phyloP scores from a whole-genome alignment of 192 early-diverging fungal genomes.

The Phycomyces nitens region DNA sequence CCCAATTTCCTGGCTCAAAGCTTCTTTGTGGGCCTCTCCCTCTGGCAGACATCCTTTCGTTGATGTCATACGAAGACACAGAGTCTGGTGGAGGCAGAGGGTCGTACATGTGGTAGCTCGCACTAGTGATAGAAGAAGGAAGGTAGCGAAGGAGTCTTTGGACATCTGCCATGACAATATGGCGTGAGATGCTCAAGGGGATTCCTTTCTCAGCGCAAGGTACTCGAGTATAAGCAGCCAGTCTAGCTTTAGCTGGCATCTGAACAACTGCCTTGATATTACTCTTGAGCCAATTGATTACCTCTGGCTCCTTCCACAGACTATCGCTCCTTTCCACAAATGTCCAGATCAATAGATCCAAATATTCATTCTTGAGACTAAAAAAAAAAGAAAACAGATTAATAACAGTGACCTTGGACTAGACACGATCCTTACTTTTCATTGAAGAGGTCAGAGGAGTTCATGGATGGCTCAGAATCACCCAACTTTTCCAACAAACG shows the following conservation, averaged over 20 bases:
- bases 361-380: slow-evolving; percentile 32
- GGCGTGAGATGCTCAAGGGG: slow-evolving; percentile 27
- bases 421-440: slow-evolving; percentile 19
- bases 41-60: slow-evolving; percentile 16
- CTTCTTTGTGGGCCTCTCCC: slow-evolving; percentile 31
- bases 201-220: slow-evolving; percentile 6
- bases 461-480: slow-evolving; percentile 43
- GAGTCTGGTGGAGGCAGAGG: slow-evolving; percentile 61
- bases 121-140: slow-evolving; percentile 42
- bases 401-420: too few relatives aligned
- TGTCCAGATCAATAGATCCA: slow-evolving; percentile 64
- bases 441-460: background rate
- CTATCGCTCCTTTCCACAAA: slow-evolving; percentile 72
- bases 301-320: slow-evolving; percentile 84
- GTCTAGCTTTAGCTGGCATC: background rate
- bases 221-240: background rate
- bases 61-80: slow-evolving; percentile 31
- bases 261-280: background rate
- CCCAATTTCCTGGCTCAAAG: slow-evolving; percentile 27
- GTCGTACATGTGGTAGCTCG: slow-evolving; percentile 58
- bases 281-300: slow-evolving; percentile 44
- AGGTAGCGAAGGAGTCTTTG: slow-evolving; percentile 45
- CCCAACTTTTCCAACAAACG: slow-evolving; percentile 63
- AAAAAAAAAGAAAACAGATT: slow-evolving; percentile 8
- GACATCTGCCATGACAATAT: slow-evolving; percentile 47